phyloP scores from a whole-genome alignment of 1,284 basidiomycete genomes.

The Trichosporon coremiiforme region DNA sequence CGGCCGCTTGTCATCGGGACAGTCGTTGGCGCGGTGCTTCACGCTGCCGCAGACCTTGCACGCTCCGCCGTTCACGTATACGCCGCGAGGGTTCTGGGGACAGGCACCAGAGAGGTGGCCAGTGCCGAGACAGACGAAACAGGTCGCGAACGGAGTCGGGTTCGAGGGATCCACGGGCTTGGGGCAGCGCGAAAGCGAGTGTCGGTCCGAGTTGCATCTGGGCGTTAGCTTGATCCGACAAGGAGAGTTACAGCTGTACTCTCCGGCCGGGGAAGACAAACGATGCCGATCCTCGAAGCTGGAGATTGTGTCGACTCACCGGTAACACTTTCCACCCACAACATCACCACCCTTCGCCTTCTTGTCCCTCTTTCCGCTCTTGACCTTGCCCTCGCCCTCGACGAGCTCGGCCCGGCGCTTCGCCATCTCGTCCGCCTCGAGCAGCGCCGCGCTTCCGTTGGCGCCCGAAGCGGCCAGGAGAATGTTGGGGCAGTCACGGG shows the following conservation, averaged over 20 bases:
- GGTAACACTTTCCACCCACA: conserved; percentile 74
- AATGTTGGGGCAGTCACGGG: conserved; percentile 75
- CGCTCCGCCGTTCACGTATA: conserved; percentile 87
- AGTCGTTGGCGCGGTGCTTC: conserved; percentile 82
- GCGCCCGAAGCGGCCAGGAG: conserved; percentile 42
- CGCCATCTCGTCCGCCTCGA: conserved; percentile 28
- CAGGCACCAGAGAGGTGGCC: conserved; percentile 82
- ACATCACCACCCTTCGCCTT: conserved; percentile 41
- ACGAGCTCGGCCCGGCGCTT: conserved; percentile 22
- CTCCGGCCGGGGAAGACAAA: too few species aligned
- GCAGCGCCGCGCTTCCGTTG: conserved; percentile 34
- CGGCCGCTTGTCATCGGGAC: conserved; percentile 55
- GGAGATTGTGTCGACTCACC: conserved; percentile 59
- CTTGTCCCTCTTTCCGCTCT: conserved; percentile 40
- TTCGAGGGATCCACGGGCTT: conserved; percentile 66
- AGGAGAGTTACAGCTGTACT: not conserved
- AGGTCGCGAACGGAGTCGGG: conserved; percentile 83
- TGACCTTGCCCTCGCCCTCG: conserved; percentile 29
- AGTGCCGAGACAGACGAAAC: conserved; percentile 80
- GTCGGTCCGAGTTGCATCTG: conserved; percentile 80
- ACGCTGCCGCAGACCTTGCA: conserved; percentile 87
- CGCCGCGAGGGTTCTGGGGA: conserved; percentile 77
- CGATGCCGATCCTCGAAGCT: too few species aligned
- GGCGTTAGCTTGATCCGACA: not conserved
- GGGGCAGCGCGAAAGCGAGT: conserved; percentile 76